Evolutionary conservation across 805 yeast species (phyloP).

Genomic region (Candida boleticola): DNA sequence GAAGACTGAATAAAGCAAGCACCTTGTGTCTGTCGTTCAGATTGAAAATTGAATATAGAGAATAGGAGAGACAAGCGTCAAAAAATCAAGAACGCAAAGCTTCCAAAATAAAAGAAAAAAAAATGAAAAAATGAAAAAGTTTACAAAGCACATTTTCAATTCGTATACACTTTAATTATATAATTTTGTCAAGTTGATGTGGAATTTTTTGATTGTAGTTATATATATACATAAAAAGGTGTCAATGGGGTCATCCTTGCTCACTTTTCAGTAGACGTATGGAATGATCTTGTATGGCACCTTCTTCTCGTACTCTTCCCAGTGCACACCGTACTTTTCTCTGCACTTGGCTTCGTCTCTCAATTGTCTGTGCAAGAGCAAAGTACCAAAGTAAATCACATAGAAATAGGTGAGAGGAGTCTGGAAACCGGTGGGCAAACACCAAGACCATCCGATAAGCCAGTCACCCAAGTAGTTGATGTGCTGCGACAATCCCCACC

Average conservation of each 20-base stretch:
- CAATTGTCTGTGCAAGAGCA: slow-evolving; percentile 82
- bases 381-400: slow-evolving; percentile 74
- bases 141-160: no score
- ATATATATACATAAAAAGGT: no score
- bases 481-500: slow-evolving; percentile 96
- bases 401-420: slow-evolving; percentile 88
- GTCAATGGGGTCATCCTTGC: no score
- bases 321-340: slow-evolving; percentile 77
- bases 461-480: slow-evolving; percentile 96
- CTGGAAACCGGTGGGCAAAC: slow-evolving; percentile 79
- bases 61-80: no score
- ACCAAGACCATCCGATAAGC: slow-evolving; percentile 89
- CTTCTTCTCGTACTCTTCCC: slow-evolving; percentile 75
- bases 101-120: background rate
- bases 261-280: slow-evolving; percentile 57
- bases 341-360: slow-evolving; percentile 93
- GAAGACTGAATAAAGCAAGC: slow-evolving; percentile 45
- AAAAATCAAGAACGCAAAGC: no score
- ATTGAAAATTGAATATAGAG: no score
- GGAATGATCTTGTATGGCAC: slow-evolving; percentile 94
- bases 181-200: no score
- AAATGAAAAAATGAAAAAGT: background rate
- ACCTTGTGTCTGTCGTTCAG: no score
- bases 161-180: no score
- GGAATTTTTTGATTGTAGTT: no score